Conservation (phyloP, 1,284 basidiomycete species). For the Ustilago sp. region DNA sequence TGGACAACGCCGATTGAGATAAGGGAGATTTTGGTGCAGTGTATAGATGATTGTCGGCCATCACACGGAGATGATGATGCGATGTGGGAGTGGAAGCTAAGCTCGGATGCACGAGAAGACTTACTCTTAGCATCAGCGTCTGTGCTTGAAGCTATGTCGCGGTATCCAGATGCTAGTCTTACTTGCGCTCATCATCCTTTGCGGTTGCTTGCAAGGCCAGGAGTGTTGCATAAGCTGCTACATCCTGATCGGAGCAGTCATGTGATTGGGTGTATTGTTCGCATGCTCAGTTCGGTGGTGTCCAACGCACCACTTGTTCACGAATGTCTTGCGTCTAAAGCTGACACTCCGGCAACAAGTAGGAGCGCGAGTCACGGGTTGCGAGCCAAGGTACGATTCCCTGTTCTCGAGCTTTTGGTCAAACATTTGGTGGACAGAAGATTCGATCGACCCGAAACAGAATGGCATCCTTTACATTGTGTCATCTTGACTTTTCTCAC, state of each 20-base stretch:
- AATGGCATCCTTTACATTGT: conserved; percentile 44
- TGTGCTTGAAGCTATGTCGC: conserved; percentile 34
- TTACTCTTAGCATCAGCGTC: conserved; percentile 27
- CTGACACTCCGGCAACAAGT: background rate
- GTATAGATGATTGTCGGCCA: conserved; percentile 32
- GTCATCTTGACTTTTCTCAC: conserved; percentile 44
- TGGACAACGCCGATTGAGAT: conserved; percentile 33
- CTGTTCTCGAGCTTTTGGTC: conserved; percentile 54
- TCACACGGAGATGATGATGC: background rate
- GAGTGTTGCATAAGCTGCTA: conserved; percentile 38
- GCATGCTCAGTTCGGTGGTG: conserved; percentile 31
- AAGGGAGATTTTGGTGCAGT: conserved; percentile 40
- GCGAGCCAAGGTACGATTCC: conserved; percentile 40
- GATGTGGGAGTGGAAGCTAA: conserved; percentile 14
- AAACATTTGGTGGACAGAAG: conserved; percentile 61
- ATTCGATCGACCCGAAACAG: conserved; percentile 36
- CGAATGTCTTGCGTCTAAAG: conserved; percentile 38
- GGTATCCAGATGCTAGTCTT: conserved; percentile 15
- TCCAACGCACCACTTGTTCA: conserved; percentile 41
- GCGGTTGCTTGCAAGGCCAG: conserved; percentile 24
- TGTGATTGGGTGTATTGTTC: conserved; percentile 25
- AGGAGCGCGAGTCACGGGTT: conserved; percentile 5
- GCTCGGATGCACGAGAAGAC: conserved; percentile 32
- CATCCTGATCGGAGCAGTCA: conserved; percentile 28
- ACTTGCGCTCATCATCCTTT: conserved; percentile 23